Evolutionary conservation across 192 early-diverging fungal genomes (phyloP), one percentile per base, ranked within the genome.

Genomic region (Cladochytrium replicatum): DNA sequence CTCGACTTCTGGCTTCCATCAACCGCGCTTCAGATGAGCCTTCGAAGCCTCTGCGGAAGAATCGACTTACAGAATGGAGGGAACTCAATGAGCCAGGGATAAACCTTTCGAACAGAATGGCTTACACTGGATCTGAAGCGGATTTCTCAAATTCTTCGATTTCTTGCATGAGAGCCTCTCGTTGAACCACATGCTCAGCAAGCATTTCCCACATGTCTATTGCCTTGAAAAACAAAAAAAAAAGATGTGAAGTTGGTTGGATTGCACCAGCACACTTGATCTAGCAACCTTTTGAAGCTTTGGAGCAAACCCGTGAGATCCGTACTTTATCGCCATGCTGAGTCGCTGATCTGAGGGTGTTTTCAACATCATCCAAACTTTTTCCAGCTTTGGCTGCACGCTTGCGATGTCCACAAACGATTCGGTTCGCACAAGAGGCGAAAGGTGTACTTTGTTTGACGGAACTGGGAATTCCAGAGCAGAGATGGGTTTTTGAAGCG

Each of bases 311-410:
- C 60, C 57, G 52, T 60, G 61, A 9, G 52, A 50, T 6, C 74
- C 70, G 48, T 78, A 78, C 43, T 78, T 78, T 31, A 78, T 72
- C 4, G 72, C 75, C 75, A 78, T 78, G 43, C 75, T 72, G 13
- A 78, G 50, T 48, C 75, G 75, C 42, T 78, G 71, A 39, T 72
- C 69, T 2, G 53, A 32, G 11, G 75, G 72, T 69, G 72, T 78
- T 44, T 78, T 66, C 28, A 78, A 48, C 23, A 43, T 46, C 2
- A 60, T 52, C 75, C 75, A 78, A 8, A 78, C 41, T 5, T n/a
- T 24, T 47, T 72, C 75, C 25, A 78, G 58, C 45, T 69, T 58
- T 9, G 48, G n/a, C 54, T 78, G 72, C 6, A 61, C 50, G 29
- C 46, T 45, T 0, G 31, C 34, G 24, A 72, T 65, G 47, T 65